phyloP scores from a whole-genome alignment of 495 filamentous ascomycete species.

The Cryomyces antarcticus region DNA sequence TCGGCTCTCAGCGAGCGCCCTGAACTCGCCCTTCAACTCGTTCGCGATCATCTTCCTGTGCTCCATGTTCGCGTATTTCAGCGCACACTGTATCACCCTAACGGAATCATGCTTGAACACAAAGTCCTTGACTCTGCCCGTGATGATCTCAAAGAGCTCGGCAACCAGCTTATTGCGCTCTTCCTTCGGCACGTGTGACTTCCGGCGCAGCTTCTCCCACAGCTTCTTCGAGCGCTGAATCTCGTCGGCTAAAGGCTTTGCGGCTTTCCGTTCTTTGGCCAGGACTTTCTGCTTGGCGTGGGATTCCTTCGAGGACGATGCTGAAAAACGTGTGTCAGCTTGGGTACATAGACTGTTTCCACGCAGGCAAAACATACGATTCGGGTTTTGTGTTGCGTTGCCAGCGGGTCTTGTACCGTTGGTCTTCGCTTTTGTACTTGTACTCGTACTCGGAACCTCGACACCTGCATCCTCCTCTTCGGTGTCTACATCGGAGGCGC shows the following conservation, averaged over 20 bases:
- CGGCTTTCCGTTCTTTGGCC: conserved; percentile 69
- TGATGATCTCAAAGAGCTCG: conserved; percentile 80
- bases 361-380: not conserved
- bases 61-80: conserved; percentile 78
- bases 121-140: conserved; percentile 75
- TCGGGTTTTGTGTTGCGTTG: not conserved
- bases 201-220: conserved; percentile 83
- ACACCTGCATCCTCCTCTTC: not conserved
- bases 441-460: conserved; percentile 1
- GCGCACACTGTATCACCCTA: conserved; percentile 78
- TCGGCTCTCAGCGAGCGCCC: conserved; percentile 68
- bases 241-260: conserved; percentile 77
- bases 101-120: conserved; percentile 97
- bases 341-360: not conserved
- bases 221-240: conserved; percentile 84
- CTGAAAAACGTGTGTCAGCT: not conserved
- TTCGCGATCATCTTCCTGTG: conserved; percentile 71
- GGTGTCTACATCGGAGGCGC: not conserved
- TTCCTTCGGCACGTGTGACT: conserved; percentile 70
- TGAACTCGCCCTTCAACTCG: conserved; percentile 74
- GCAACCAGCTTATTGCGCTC: conserved; percentile 71
- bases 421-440: not conserved
- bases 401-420: not conserved
- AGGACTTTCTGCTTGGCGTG: conserved; percentile 85
- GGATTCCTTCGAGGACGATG: conserved; percentile 47